Conservation (phyloP, 805 yeast species). For the Yarrowia alimentaria region DNA sequence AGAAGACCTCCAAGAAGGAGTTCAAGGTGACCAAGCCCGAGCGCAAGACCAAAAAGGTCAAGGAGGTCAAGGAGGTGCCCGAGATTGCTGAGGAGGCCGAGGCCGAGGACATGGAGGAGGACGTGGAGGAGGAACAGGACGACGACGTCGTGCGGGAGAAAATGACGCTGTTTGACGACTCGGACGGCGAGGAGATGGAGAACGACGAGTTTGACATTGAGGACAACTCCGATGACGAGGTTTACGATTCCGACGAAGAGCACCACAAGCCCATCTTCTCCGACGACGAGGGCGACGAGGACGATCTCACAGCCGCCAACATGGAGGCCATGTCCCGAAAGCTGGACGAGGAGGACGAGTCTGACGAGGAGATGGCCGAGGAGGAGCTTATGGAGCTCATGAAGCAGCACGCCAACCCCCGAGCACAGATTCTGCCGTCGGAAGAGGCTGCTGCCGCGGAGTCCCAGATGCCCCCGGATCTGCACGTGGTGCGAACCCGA, state of each 20-base stretch:
- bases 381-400: slow-evolving; percentile 30
- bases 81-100: slow-evolving; percentile 20
- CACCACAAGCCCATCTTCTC: slow-evolving; percentile 71
- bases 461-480: slow-evolving; percentile 58
- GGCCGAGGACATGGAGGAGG: slow-evolving; percentile 12
- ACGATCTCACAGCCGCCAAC: slow-evolving; percentile 42
- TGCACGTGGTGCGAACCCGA: slow-evolving; percentile 82
- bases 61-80: slow-evolving; percentile 29
- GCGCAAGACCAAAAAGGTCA: slow-evolving; percentile 34
- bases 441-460: slow-evolving; percentile 56
- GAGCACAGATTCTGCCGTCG: slow-evolving; percentile 65
- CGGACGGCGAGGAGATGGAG: slow-evolving; percentile 35
- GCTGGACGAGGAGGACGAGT: slow-evolving; percentile 31
- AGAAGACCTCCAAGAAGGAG: slow-evolving; percentile 7
- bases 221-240: slow-evolving; percentile 35
- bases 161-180: slow-evolving; percentile 62
- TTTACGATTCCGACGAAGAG: slow-evolving; percentile 59
- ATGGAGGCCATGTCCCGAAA: slow-evolving; percentile 32
- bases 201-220: slow-evolving; percentile 52
- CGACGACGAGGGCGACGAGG: slow-evolving; percentile 67
- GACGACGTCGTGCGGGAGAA: slow-evolving; percentile 68
- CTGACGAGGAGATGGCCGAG: slow-evolving; percentile 31
- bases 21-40: slow-evolving; percentile 25
- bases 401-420: slow-evolving; percentile 29
- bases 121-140: slow-evolving; percentile 52